Evolutionary conservation across 129 eudicot genomes (phyloP).

Genomic region (Heracleum sosnowskyi): DNA sequence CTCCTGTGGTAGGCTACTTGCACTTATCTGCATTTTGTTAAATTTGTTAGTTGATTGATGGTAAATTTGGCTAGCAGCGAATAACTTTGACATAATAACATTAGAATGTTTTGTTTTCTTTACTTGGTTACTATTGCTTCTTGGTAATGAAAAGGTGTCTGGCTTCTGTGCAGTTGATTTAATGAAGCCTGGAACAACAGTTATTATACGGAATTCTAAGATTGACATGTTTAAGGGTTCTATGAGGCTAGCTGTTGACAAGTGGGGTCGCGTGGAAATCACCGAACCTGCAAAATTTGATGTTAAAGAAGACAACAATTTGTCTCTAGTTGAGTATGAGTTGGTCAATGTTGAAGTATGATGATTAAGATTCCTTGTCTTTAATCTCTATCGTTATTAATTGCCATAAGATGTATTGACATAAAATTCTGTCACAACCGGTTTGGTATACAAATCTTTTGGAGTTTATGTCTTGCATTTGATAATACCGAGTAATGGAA

Average conservation of each 20-base stretch:
- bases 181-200: slow-evolving; percentile 64
- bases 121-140: neutral
- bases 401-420: slow-evolving; percentile 24
- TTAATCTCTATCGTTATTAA: slow-evolving; percentile 8
- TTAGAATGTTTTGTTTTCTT: neutral
- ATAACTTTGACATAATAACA: too few species aligned
- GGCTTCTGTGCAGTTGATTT: slow-evolving; percentile 46
- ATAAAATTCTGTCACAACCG: slow-evolving; percentile 25
- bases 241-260: slow-evolving; percentile 80
- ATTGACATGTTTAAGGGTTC: slow-evolving; percentile 81
- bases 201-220: slow-evolving; percentile 68
- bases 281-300: slow-evolving; percentile 66
- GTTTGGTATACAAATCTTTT: slow-evolving; percentile 50
- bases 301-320: slow-evolving; percentile 75
- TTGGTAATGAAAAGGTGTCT: slow-evolving; percentile 13
- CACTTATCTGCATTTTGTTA: neutral
- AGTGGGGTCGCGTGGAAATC: slow-evolving; percentile 75
- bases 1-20: neutral
- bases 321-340: slow-evolving; percentile 83
- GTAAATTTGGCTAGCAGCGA: too few species aligned
- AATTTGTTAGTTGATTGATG: neutral
- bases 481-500: slow-evolving; percentile 27
- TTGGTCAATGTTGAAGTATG: slow-evolving; percentile 73
- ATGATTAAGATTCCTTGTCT: neutral
- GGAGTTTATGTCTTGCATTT: slow-evolving; percentile 14